A percentile compares a stretch with the other conserved stretches of the same genome.
These are phyloP conservation scores for Aspergillus sp. DNA, from an alignment of 2,329 filamentous ascomycete species.

Conservation along the genomic window DNA sequence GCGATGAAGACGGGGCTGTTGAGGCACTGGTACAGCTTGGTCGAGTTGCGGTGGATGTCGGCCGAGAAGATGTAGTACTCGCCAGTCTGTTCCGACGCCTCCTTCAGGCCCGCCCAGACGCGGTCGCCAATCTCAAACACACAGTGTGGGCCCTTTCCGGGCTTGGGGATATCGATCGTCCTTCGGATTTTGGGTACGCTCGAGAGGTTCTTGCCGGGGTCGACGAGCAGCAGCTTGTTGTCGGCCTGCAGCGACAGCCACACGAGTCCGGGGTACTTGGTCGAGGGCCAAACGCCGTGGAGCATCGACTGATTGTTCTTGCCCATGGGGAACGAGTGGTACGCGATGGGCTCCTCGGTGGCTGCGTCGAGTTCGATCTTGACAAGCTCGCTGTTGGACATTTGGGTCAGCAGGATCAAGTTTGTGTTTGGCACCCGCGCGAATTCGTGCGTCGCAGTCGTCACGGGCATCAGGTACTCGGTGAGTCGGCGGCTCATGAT, in stretches of 20 bases:
- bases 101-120: conserved; percentile 12
- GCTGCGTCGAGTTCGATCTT: conserved; percentile 20
- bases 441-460: background rate
- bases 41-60: background rate
- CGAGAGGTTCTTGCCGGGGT: conserved; percentile 1
- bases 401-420: conserved; percentile 24
- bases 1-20: conserved; percentile 13
- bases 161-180: conserved; percentile 4
- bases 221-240: conserved; percentile 12
- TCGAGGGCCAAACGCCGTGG: conserved; percentile 10
- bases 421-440: conserved; percentile 22
- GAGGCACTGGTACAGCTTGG: conserved; percentile 3
- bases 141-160: conserved; percentile 8
- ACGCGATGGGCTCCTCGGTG: conserved; percentile 10
- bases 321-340: conserved; percentile 12
- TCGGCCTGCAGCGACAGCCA: conserved; percentile 13
- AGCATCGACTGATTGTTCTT: background rate
- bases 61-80: conserved; percentile 14
- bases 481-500: background rate
- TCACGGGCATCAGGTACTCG: background rate
- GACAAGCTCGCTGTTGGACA: conserved; percentile 25
- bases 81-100: conserved; percentile 2
- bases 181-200: background rate
- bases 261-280: conserved; percentile 5
- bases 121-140: conserved; percentile 14